A percentile compares a stretch with the other conserved stretches of the same genome.
Conservation (phyloP, 2,329 filamentous ascomycete genomes). For the Penicillium capsulatum region DNA sequence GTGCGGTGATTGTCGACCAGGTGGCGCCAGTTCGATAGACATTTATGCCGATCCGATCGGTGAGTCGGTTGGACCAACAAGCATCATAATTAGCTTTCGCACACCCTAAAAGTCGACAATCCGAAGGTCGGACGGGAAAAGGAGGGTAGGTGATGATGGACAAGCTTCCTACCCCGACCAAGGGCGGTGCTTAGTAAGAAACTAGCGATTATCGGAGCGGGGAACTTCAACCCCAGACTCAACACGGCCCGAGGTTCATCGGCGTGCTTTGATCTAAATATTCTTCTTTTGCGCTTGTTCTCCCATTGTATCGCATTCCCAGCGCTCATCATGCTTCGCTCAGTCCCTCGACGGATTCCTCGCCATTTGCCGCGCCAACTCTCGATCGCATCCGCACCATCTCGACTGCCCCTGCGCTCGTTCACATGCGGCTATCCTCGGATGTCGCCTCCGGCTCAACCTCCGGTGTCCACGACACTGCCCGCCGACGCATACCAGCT, state of each 20-base stretch:
- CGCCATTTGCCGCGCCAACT: conserved; percentile 27
- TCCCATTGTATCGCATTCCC: background rate
- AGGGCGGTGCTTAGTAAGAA: conserved; percentile 7
- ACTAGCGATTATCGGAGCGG: conserved; percentile 12
- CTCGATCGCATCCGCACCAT: conserved; percentile 19
- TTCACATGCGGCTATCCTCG: conserved; percentile 39
- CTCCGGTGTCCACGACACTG: conserved; percentile 57
- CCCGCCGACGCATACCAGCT: conserved; percentile 81
- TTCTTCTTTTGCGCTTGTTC: background rate
- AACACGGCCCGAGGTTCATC: conserved; percentile 12
- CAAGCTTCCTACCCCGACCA: no score
- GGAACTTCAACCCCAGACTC: conserved; percentile 6
- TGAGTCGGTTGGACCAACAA: no score
- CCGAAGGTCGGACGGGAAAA: no score
- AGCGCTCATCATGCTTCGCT: conserved; percentile 32
- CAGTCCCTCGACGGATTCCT: conserved; percentile 30
- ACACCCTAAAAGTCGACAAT: no score
- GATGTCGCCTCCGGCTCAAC: conserved; percentile 58
- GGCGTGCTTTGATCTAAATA: background rate
- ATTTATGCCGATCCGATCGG: no score
- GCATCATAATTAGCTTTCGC: no score
- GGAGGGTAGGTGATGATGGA: no score
- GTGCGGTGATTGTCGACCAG: no score
- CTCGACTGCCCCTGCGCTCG: conserved; percentile 28
- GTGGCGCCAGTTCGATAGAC: no score